Conservation (phyloP, 108 stramenopile species). For the Stephanodiscus minutulus region DNA sequence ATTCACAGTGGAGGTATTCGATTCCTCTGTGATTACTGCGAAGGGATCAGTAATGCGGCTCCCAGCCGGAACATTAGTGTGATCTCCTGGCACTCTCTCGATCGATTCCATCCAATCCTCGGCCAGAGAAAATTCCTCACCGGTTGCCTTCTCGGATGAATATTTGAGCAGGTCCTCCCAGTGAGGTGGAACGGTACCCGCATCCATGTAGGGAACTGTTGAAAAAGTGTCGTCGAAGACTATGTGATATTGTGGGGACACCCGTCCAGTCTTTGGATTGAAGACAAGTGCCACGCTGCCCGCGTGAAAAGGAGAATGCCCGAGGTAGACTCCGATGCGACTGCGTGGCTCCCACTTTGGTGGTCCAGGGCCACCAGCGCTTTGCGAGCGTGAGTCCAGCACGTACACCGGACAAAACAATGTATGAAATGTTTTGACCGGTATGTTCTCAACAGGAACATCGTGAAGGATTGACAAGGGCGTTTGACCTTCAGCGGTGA, state of each 20-base stretch:
- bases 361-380: constrained; percentile 3
- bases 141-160: constrained; percentile 9
- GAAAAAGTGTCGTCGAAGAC: constrained; percentile 28
- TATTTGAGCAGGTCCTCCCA: constrained; percentile 9
- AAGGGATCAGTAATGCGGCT: no score
- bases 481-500: neutral
- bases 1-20: neutral
- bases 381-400: constrained; percentile 7
- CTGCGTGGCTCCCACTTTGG: constrained; percentile 39
- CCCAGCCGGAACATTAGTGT: neutral
- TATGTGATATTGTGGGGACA: constrained; percentile 43
- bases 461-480: constrained; percentile 25
- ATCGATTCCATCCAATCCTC: constrained; percentile 2
- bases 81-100: neutral
- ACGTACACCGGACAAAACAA: constrained; percentile 23
- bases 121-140: constrained; percentile 2
- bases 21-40: neutral
- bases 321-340: constrained; percentile 44
- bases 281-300: constrained; percentile 9
- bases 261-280: constrained; percentile 32
- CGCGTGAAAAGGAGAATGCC: no score
- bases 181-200: neutral
- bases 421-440: constrained; percentile 14
- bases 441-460: constrained; percentile 9
- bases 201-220: constrained; percentile 12